Percentiles rank a stretch among this genome's conserved stretches.
phyloP scores from a whole-genome alignment of 495 filamentous ascomycete genomes.

The Bombardia bombarda region DNA sequence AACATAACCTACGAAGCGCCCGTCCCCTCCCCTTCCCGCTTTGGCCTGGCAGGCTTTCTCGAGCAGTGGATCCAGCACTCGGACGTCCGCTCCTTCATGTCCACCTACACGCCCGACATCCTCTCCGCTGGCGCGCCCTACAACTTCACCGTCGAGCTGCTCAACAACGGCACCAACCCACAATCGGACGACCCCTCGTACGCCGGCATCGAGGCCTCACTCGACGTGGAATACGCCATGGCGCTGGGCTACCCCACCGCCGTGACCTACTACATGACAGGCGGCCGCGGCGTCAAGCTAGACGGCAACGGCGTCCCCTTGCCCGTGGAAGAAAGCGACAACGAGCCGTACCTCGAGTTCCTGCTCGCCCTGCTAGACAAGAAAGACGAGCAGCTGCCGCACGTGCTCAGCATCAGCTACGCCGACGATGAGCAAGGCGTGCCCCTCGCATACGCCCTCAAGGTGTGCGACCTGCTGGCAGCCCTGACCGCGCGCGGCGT shows the following conservation, averaged over 20 bases:
- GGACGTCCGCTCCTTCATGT: conserved; percentile 49
- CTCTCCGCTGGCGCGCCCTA: conserved; percentile 19
- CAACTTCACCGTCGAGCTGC: conserved; percentile 55
- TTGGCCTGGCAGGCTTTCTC: conserved; percentile 65
- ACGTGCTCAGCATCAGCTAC: conserved; percentile 69
- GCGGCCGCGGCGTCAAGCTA: conserved; percentile 49
- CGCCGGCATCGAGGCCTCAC: conserved; percentile 54
- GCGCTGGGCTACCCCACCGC: conserved; percentile 51
- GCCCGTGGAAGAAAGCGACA: conserved; percentile 40
- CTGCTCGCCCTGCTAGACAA: conserved; percentile 58
- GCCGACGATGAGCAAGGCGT: conserved; percentile 58
- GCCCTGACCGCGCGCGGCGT: conserved; percentile 67
- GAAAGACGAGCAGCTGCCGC: conserved; percentile 56
- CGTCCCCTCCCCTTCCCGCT: conserved; percentile 18
- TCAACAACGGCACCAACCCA: conserved; percentile 52
- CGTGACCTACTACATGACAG: conserved; percentile 59
- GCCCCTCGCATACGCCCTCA: conserved; percentile 52
- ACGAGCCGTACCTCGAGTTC: conserved; percentile 81
- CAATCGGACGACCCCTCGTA: conserved; percentile 31
- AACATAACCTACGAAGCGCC: conserved; percentile 29
- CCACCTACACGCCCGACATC: conserved; percentile 41
- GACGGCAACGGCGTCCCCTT: conserved; percentile 42
- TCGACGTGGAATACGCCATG: conserved; percentile 65
- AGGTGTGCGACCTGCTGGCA: conserved; percentile 64
- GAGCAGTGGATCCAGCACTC: conserved; percentile 55